A percentile compares a stretch with the other conserved stretches of the same genome.
These are phyloP conservation scores for Dentiscutata heterogama DNA, from an alignment of 371 early-diverging fungal species.

Conservation along the genomic window DNA sequence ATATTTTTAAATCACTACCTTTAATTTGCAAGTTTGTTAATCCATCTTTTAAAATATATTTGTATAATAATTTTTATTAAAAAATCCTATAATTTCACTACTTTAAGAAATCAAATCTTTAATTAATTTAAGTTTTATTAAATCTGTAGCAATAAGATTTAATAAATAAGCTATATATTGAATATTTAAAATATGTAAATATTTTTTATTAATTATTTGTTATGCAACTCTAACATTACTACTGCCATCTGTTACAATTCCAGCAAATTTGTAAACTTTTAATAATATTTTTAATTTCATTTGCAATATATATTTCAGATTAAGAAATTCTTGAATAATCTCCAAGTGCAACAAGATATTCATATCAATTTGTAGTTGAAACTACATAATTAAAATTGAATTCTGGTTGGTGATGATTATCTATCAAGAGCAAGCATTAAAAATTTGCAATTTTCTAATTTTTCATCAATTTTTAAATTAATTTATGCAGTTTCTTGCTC, in stretches of 20 bases:
- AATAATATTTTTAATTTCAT: background rate
- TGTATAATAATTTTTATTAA: background rate
- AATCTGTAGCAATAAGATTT: conserved; percentile 22
- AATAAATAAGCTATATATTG: background rate
- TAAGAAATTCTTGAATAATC: background rate
- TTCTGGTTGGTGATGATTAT: background rate
- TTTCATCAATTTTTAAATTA: no score
- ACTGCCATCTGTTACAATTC: background rate
- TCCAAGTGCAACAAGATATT: background rate
- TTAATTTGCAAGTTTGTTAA: background rate
- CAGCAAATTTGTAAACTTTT: background rate
- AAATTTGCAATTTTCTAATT: no score
- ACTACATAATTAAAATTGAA: conserved; percentile 4
- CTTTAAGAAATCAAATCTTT: background rate
- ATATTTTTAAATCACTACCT: background rate
- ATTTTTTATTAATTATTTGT: conserved; percentile 4
- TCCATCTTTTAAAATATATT: background rate
- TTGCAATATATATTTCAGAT: background rate
- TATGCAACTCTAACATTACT: background rate
- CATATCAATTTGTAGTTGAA: background rate
- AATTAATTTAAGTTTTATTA: conserved; percentile 3
- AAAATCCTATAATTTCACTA: background rate
- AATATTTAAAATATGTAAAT: conserved; percentile 7
- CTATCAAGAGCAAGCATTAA: background rate
- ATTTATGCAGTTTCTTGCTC: background rate